phyloP scores from a whole-genome alignment of 2,329 filamentous ascomycete genomes.

The Venturia oleaginea region DNA sequence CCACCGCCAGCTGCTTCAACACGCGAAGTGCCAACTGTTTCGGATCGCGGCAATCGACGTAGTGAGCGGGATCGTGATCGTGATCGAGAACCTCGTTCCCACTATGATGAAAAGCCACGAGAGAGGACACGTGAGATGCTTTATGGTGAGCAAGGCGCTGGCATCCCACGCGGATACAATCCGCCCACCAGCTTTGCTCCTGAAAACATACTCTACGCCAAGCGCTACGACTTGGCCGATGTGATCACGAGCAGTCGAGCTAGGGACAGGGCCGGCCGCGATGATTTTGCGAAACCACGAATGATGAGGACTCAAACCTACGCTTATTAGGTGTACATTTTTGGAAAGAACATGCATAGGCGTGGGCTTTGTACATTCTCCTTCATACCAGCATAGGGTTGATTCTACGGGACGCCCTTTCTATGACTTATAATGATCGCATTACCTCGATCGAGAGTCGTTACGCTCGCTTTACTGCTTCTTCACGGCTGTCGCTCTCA shows the following conservation, averaged over 20 bases:
- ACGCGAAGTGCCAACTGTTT: slow-evolving; percentile 5
- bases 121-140: slow-evolving; percentile 1
- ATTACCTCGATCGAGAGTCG: background rate
- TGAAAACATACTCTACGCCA: slow-evolving; percentile 3
- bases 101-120: background rate
- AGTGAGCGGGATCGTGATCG: slow-evolving; percentile 3
- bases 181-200: background rate
- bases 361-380: background rate
- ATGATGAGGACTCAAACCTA: slow-evolving; percentile 6
- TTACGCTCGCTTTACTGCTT: background rate
- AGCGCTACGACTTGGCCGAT: background rate
- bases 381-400: background rate
- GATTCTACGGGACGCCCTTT: background rate
- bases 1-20: background rate
- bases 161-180: background rate
- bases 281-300: background rate
- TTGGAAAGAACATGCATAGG: background rate
- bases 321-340: slow-evolving; percentile 1
- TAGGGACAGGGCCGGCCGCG: background rate
- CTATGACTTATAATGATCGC: slow-evolving; percentile 4
- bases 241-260: background rate
- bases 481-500: background rate
- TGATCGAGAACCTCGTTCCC: slow-evolving; percentile 3
- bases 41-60: background rate
- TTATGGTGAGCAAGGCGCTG: slow-evolving; percentile 8